Conservation (phyloP, 345 rosid genomes). For the Hibiscus tridactylites region DNA sequence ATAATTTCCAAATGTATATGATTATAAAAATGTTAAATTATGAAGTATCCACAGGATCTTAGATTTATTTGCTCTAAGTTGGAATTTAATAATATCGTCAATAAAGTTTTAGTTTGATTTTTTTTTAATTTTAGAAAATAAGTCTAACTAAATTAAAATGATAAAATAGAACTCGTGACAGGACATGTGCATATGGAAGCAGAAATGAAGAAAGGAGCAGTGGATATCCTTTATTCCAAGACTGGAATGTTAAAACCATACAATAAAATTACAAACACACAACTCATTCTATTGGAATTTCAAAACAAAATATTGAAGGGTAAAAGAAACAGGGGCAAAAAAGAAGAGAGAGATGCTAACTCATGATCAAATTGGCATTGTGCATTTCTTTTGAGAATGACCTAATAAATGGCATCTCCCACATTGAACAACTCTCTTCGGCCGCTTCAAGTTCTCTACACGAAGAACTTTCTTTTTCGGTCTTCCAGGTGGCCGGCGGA, state of each 20-base stretch:
- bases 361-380: slow-evolving; percentile 58
- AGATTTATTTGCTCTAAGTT: too few relatives aligned
- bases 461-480: slow-evolving; percentile 90
- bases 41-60: too few relatives aligned
- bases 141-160: too few relatives aligned
- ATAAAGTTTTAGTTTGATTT: too few relatives aligned
- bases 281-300: slow-evolving; percentile 17
- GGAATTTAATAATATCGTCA: too few relatives aligned
- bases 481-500: slow-evolving; percentile 96
- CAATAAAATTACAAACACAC: slow-evolving; percentile 33
- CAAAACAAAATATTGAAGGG: neutral
- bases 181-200: neutral
- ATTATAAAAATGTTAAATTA: too few relatives aligned
- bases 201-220: neutral
- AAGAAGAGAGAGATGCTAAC: slow-evolving; percentile 8
- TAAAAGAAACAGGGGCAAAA: neutral
- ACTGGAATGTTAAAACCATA: slow-evolving; percentile 20
- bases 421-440: slow-evolving; percentile 90
- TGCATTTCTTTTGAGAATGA: slow-evolving; percentile 97
- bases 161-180: too few relatives aligned
- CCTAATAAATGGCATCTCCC: slow-evolving; percentile 97
- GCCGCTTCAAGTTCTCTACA: slow-evolving; percentile 89
- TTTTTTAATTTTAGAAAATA: too few relatives aligned
- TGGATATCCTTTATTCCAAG: slow-evolving; percentile 17
- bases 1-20: too few relatives aligned